These are phyloP conservation scores for Solanum aculeatissimum DNA, from an alignment of 305 asterid species.

Conservation along the genomic window DNA sequence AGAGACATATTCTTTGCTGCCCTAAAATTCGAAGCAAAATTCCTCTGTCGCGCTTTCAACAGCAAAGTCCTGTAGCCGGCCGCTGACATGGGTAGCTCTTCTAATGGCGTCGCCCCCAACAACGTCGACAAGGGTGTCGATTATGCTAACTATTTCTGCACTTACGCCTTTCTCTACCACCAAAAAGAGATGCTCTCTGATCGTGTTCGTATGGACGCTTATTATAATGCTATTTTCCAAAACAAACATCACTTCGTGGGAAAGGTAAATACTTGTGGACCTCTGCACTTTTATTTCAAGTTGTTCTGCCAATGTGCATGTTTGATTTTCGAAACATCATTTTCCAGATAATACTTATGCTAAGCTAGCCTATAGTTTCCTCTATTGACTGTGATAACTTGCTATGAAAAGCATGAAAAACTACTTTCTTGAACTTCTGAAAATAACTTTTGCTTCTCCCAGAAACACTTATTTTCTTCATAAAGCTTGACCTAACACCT, in stretches of 20 bases:
- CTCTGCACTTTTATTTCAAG: background rate
- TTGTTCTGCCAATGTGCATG: background rate
- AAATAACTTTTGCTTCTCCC: no score
- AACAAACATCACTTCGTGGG: conserved; percentile 77
- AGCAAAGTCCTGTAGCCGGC: background rate
- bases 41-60: background rate
- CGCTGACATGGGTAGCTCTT: conserved; percentile 49
- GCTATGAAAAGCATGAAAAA: background rate
- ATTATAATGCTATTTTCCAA: conserved; percentile 66
- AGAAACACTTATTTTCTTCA: no score
- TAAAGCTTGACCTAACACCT: no score
- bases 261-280: conserved; percentile 34
- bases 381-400: background rate
- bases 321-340: background rate
- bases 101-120: conserved; percentile 18
- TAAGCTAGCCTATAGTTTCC: background rate
- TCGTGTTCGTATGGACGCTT: conserved; percentile 96
- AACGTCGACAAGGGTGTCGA: conserved; percentile 78
- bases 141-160: conserved; percentile 95
- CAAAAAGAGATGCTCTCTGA: conserved; percentile 99
- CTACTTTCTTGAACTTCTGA: no score
- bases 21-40: background rate
- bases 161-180: conserved; percentile 87
- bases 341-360: background rate
- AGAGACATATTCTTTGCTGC: background rate